A percentile compares a stretch with the other conserved stretches of the same genome.
Conservation (phyloP, 192 early-diverging fungal species). For the Thoreauomyces humboldtii region DNA sequence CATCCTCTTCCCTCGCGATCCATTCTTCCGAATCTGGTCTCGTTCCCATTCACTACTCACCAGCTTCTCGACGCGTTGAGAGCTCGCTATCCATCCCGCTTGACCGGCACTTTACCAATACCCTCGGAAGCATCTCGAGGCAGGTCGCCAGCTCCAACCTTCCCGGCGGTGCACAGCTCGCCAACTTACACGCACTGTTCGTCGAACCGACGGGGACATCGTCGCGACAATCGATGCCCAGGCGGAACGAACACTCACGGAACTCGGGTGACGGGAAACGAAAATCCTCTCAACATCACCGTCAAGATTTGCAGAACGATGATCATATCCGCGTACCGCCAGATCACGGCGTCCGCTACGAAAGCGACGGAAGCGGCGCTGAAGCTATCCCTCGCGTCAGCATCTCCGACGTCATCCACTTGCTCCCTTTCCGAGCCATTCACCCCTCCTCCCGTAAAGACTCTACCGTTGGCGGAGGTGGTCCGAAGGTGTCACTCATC, state of each 20-base stretch:
- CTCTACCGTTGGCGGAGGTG: not conserved
- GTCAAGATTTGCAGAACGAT: not conserved
- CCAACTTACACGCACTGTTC: conserved; percentile 15
- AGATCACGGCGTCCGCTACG: conserved; percentile 4
- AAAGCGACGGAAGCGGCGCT: not conserved
- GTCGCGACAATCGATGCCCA: not conserved
- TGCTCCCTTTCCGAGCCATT: conserved; percentile 2
- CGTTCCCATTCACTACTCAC: not conserved
- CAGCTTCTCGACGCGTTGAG: not conserved
- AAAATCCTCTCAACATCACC: too few species aligned
- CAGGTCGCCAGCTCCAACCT: not conserved
- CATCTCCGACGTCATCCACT: conserved; percentile 13
- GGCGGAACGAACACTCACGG: not conserved
- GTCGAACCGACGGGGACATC: not conserved
- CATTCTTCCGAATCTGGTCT: not conserved
- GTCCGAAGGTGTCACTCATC: conserved; percentile 14
- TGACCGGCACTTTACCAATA: conserved; percentile 7
- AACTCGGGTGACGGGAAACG: too few species aligned
- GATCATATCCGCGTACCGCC: not conserved
- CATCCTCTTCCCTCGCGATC: conserved; percentile 22
- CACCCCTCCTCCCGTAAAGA: not conserved
- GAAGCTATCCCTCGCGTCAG: conserved; percentile 9
- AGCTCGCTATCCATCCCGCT: conserved; percentile 27
- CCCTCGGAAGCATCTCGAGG: conserved; percentile 13
- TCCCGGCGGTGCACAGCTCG: not conserved